Percentiles rank a stretch among this genome's conserved stretches.
Evolutionary conservation across 2,329 filamentous ascomycete species (phyloP).

Genomic region (Hypoxylon sp.): DNA sequence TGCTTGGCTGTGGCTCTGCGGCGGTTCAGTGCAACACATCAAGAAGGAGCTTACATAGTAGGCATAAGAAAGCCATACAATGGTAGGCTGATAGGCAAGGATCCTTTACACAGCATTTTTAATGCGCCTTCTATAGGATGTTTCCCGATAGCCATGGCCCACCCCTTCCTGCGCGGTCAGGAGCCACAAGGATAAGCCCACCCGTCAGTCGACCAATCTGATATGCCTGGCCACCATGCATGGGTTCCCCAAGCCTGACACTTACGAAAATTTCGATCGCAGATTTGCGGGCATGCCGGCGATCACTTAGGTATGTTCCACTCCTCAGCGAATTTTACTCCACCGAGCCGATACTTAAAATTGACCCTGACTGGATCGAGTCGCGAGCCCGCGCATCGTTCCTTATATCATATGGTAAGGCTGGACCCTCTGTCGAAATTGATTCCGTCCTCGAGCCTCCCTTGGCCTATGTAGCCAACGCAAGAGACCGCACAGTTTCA

Average conservation of each 20-base stretch:
- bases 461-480: constrained; percentile 16
- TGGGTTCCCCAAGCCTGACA: constrained; percentile 11
- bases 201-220: constrained; percentile 14
- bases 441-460: constrained; percentile 5
- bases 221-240: constrained; percentile 8
- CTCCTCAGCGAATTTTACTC: constrained; percentile 10
- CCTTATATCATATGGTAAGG: constrained; percentile 8
- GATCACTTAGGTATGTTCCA: constrained; percentile 22
- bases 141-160: constrained; percentile 9
- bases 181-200: constrained; percentile 20
- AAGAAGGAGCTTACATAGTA: constrained; percentile 19
- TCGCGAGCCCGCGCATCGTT: constrained; percentile 1
- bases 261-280: constrained; percentile 24
- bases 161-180: background rate
- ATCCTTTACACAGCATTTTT: background rate
- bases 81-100: background rate
- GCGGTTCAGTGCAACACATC: constrained; percentile 28
- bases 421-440: background rate
- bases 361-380: constrained; percentile 6
- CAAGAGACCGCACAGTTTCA: constrained; percentile 7
- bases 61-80: background rate
- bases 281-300: constrained; percentile 13
- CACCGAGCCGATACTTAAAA: constrained; percentile 15
- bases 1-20: constrained; percentile 8
- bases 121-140: constrained; percentile 12